Base-by-base conservation (phyloP, 768 basidiomycete genomes). In the Suillus fuscotomentosus region DNA sequence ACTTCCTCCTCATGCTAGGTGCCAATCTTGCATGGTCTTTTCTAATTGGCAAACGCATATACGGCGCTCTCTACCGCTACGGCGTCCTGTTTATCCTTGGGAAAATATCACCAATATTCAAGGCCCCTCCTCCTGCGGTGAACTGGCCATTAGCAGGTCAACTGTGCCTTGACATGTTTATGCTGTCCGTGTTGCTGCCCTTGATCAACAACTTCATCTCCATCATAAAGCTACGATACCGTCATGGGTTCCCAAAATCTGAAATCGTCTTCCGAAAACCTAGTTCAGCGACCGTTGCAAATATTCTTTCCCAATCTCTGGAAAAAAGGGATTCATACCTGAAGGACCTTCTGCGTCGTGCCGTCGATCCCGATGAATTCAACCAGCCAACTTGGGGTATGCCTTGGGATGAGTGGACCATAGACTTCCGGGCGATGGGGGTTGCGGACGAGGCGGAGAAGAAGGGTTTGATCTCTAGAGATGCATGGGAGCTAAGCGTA, bases 331-430 rank as follows among this genome's bases (percentile, higher is more conserved):
- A 76, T 48, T 61, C 50, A 1, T 63, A 62, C 55, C 45, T 74
- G 61, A 72, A 69, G 61, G 70, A 71, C 11, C 61, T 77, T 34
- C 65, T 77, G 45, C 68, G 67, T 39, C 75, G 68, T 36, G 75
- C 71, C 8, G 66, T 72, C 24, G 68, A 75, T n/a, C 71, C 75
- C 27, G 70, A 73, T 62, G 71, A 72, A 60, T 66, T 75, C 61
- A 75, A 72, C 9, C 66, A 64, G 1, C 42, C 62, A 10, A 20
- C 53, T 4, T 70, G 71, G 67, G 75, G 72, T 36, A 63, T 77
- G 36, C 74, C 74, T 34, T 76, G 74, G 74, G 75, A 76, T 56
- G 74, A 77, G 53, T 76, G 76, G 75, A 51, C 45, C 7, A 71
- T 76, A 36, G 75, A 76, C 66, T 72, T 72, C 54, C 67, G 48